Conservation (phyloP, 352 stramenopile species). For the Globisporangium nunn region DNA sequence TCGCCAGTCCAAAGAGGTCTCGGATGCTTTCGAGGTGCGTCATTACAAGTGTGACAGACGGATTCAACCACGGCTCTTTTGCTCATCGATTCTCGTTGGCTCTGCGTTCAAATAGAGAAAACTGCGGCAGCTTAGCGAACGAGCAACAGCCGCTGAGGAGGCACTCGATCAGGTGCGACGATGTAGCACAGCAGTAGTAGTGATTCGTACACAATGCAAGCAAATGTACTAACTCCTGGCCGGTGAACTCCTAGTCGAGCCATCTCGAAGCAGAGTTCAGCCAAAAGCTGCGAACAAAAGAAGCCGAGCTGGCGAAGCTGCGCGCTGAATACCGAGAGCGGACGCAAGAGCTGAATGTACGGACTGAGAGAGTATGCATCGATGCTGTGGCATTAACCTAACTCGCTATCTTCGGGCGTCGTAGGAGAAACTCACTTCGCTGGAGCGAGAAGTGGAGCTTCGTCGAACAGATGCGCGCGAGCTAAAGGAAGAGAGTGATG, state of each 20-base stretch:
- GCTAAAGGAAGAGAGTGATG: constrained; percentile 51
- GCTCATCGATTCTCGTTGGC: not conserved
- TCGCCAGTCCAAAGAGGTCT: constrained; percentile 29
- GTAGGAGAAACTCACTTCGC: constrained; percentile 27
- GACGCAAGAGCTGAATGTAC: constrained; percentile 44
- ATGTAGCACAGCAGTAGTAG: not conserved
- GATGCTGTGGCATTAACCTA: not conserved
- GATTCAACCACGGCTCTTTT: not conserved
- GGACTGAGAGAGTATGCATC: not conserved
- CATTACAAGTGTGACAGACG: not conserved
- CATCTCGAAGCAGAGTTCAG: constrained; percentile 40
- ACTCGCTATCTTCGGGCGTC: not conserved
- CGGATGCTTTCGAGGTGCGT: constrained; percentile 36
- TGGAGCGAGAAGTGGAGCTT: constrained; percentile 60
- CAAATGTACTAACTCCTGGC: not conserved
- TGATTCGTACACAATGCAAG: not conserved
- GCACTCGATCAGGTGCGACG: constrained; percentile 43
- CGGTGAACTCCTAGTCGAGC: constrained; percentile 17
- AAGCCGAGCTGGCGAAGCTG: constrained; percentile 42
- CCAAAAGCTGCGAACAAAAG: constrained; percentile 38
- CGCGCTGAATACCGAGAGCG: constrained; percentile 43
- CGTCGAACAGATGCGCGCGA: constrained; percentile 49
- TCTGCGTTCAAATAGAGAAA: constrained; percentile 8
- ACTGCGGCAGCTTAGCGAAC: constrained; percentile 28
- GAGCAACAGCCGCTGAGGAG: constrained; percentile 45